Evolutionary conservation across 1,139 yeast species (phyloP).

Genomic region (Candida tetrigidarum): DNA sequence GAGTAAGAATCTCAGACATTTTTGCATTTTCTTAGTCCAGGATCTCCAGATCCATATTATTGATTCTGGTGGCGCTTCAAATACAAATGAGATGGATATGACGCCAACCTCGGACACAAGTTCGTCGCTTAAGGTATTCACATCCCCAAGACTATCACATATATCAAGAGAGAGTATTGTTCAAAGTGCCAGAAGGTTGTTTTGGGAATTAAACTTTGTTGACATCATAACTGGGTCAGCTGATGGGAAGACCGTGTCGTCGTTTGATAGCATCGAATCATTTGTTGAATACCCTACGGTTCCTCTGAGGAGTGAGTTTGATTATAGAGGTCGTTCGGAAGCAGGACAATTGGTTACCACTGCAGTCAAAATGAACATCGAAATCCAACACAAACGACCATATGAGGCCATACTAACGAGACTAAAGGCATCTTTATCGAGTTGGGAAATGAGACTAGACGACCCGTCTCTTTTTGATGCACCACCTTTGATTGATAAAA

Average conservation of each 20-base stretch:
- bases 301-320: constrained; percentile 39
- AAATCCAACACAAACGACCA: constrained; percentile 41
- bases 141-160: constrained; percentile 21
- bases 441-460: constrained; percentile 50
- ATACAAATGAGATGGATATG: constrained; percentile 3
- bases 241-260: constrained; percentile 49
- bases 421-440: constrained; percentile 48
- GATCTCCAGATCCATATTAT: constrained; percentile 37
- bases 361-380: constrained; percentile 48
- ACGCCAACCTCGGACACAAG: constrained; percentile 13
- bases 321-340: constrained; percentile 50
- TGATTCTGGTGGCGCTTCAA: constrained; percentile 26
- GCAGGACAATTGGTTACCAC: constrained; percentile 52
- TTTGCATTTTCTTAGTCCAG: constrained; percentile 38
- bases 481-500: constrained; percentile 42
- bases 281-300: constrained; percentile 38
- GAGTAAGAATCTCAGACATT: constrained; percentile 40
- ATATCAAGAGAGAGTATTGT: constrained; percentile 21
- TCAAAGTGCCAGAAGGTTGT: constrained; percentile 45
- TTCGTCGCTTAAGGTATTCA: constrained; percentile 10
- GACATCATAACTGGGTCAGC: constrained; percentile 57
- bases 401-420: constrained; percentile 33
- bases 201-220: constrained; percentile 53
- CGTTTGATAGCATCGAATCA: constrained; percentile 34
- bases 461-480: constrained; percentile 46